A percentile compares a stretch with the other conserved stretches of the same genome.
Conservation (phyloP, 2,329 filamentous ascomycete species). For the Ophiostoma triangulosporum region DNA sequence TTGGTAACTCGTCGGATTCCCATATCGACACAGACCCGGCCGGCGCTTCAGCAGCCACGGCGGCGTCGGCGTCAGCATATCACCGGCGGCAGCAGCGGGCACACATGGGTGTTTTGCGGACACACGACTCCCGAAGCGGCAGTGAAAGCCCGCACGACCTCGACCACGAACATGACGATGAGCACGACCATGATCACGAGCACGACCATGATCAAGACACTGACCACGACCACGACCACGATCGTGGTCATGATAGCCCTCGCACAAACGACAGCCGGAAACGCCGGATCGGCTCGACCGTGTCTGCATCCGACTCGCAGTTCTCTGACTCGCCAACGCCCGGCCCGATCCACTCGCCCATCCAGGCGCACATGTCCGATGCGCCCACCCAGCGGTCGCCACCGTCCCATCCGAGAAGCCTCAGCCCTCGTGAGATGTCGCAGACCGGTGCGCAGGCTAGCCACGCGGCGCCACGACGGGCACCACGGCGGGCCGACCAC, state of each 20-base stretch:
- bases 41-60: constrained; percentile 24
- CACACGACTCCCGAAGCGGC: constrained; percentile 28
- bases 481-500: constrained; percentile 3
- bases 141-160: constrained; percentile 26
- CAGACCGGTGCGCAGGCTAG: constrained; percentile 9
- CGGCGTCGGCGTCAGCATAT: constrained; percentile 19
- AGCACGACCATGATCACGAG: background rate
- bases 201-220: background rate
- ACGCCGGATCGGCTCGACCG: constrained; percentile 34
- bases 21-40: constrained; percentile 16
- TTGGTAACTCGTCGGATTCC: constrained; percentile 11
- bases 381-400: constrained; percentile 19
- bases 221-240: background rate
- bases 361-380: constrained; percentile 22
- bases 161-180: constrained; percentile 15
- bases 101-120: constrained; percentile 14
- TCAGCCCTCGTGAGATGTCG: constrained; percentile 14
- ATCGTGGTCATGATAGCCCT: background rate
- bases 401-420: constrained; percentile 11
- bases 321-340: constrained; percentile 27
- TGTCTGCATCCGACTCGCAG: constrained; percentile 32
- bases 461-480: constrained; percentile 2
- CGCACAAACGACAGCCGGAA: constrained; percentile 19
- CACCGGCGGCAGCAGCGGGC: background rate
- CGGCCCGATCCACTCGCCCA: constrained; percentile 28